Base-by-base conservation (phyloP, 768 basidiomycete species). In the Suillus paluster region DNA sequence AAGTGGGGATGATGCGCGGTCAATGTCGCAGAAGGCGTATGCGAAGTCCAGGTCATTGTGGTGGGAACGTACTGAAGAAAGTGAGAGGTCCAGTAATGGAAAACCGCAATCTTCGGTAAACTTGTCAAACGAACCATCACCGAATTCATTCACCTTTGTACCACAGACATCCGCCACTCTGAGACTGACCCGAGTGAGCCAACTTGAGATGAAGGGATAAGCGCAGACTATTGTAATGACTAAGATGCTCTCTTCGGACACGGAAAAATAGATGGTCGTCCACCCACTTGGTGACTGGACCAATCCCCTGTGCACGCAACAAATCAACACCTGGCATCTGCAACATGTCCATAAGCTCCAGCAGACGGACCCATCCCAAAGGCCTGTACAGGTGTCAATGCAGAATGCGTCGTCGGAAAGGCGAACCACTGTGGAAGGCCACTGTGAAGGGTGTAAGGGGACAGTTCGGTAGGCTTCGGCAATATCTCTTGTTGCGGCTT, bases 1-100 rank as follows among this genome's bases (percentile, higher is more conserved):
- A 15, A 80, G 67, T 5, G 25, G 14, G 0, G 50, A n/a, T 0
- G 78, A 79, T 0, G 80, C 19, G 0, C 6, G 8, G 45, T 82
- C 72, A 44, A 84, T 79, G 60, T 83, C 79, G n/a, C n/a, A n/a
- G n/a, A n/a, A n/a, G n/a, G 42, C 9, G 3, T n/a, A 44, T 0
- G n/a, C 4, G 19, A 44, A 44, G 19, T n/a, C n/a, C n/a, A n/a
- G n/a, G n/a, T n/a, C n/a, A n/a, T n/a, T n/a, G n/a, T n/a, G n/a
- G n/a, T n/a, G n/a, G n/a, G n/a, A n/a, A n/a, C n/a, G n/a, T n/a
- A n/a, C n/a, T n/a, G n/a, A n/a, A n/a, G n/a, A n/a, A n/a, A n/a
- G n/a, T n/a, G n/a, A n/a, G n/a, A n/a, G n/a, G n/a, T n/a, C n/a
- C 8, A 2, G 42, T 4, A 44, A 76, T 27, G 3, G 65, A 64